Conservation (phyloP, 495 filamentous ascomycete species). For the Xylaria scruposa region DNA sequence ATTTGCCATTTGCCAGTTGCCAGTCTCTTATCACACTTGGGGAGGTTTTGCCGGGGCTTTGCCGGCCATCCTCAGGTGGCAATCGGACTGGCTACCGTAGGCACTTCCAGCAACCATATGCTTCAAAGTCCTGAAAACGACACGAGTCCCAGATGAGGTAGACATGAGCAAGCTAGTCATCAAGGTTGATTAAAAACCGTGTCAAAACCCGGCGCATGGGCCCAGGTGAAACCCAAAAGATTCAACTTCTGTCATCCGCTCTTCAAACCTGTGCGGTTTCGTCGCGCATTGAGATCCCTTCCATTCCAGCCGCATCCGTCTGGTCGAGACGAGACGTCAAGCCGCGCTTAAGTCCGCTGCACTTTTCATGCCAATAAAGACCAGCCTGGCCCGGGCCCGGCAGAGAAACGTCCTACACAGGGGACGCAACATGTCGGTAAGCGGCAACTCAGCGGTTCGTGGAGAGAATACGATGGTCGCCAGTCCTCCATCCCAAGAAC, state of each 20-base stretch:
- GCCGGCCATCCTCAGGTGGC: conserved; percentile 15
- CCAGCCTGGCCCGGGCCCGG: conserved; percentile 39
- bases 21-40: too few species aligned
- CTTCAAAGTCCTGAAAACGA: background rate
- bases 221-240: background rate
- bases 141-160: background rate
- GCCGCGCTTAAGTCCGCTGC: conserved; percentile 7
- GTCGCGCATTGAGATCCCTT: background rate
- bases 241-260: background rate
- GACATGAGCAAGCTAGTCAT: conserved; percentile 2
- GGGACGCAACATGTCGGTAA: conserved; percentile 16
- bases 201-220: background rate
- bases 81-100: background rate
- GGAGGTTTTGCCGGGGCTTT: conserved; percentile 13
- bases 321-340: conserved; percentile 23
- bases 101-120: conserved; percentile 6
- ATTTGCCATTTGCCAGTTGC: background rate
- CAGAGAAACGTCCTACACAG: conserved; percentile 28
- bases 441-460: background rate
- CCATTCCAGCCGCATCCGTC: conserved; percentile 7
- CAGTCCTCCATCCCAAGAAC: conserved; percentile 30
- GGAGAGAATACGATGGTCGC: conserved; percentile 13
- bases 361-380: conserved; percentile 42
- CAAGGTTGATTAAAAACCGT: background rate
- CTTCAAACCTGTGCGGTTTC: background rate